These are phyloP conservation scores for Russula emetica DNA, from an alignment of 768 basidiomycete species.

Conservation along the genomic window DNA sequence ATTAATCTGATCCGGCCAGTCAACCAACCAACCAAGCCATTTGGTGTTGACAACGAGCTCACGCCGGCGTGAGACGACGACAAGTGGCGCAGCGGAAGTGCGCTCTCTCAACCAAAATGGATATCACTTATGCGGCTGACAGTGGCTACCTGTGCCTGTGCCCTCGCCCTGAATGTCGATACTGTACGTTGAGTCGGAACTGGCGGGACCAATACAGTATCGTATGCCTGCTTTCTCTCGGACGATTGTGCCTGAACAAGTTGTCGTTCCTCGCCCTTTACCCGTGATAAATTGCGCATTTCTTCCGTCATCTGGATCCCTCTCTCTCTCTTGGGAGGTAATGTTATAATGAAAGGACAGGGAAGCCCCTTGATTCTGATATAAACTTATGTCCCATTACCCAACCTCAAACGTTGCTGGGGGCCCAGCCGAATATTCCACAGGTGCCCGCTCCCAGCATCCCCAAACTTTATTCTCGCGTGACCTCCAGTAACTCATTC, in stretches of 20 bases:
- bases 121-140: slow-evolving; percentile 55
- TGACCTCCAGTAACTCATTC: slow-evolving; percentile 10
- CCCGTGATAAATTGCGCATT: background rate
- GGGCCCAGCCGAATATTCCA: slow-evolving; percentile 14
- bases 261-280: background rate
- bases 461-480: slow-evolving; percentile 12
- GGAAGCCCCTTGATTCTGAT: slow-evolving; percentile 6
- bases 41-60: background rate
- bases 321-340: background rate
- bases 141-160: slow-evolving; percentile 48
- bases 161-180: slow-evolving; percentile 71
- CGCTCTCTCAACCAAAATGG: background rate
- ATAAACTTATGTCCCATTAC: slow-evolving; percentile 2
- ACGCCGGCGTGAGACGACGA: background rate
- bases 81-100: background rate
- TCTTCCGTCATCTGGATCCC: slow-evolving; percentile 6
- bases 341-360: background rate
- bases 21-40: background rate
- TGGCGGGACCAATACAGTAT: background rate
- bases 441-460: background rate
- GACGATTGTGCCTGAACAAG: slow-evolving; percentile 6
- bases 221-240: background rate
- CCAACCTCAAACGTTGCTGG: slow-evolving; percentile 11
- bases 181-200: background rate
- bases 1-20: background rate